Evolutionary conservation across 1,284 basidiomycete species (phyloP).

Genomic region (Naganishia cerealis): DNA sequence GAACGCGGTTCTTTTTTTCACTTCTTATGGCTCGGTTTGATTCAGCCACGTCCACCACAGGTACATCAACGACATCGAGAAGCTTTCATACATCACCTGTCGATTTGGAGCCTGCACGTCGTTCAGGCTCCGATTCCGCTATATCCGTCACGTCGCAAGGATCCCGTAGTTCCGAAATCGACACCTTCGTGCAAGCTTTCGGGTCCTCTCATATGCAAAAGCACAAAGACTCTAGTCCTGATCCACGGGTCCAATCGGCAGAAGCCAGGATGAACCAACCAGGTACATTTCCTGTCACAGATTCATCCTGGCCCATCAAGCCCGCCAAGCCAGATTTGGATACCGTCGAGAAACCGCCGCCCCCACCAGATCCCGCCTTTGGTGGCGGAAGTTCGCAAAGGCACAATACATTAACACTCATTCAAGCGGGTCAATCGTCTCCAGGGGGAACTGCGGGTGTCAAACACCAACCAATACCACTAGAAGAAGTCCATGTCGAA

Average conservation of each 20-base stretch:
- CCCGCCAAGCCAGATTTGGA: slow-evolving; percentile 42
- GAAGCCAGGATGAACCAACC: slow-evolving; percentile 46
- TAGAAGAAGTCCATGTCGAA: slow-evolving; percentile 14
- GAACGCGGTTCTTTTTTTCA: slow-evolving; percentile 64
- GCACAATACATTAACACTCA: neutral
- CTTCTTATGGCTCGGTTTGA: slow-evolving; percentile 40
- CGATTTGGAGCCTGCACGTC: neutral
- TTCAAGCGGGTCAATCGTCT: neutral
- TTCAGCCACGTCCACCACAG: slow-evolving; percentile 5
- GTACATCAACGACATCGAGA: neutral
- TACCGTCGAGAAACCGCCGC: neutral
- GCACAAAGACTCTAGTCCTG: slow-evolving; percentile 53
- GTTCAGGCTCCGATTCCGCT: slow-evolving; percentile 1
- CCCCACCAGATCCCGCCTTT: neutral
- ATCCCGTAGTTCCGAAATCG: slow-evolving; percentile 57
- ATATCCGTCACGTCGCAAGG: slow-evolving; percentile 30
- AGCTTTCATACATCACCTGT: neutral
- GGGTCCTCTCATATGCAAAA: slow-evolving; percentile 46
- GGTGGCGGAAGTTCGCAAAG: slow-evolving; percentile 1
- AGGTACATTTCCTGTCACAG: slow-evolving; percentile 51
- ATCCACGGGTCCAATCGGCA: slow-evolving; percentile 39
- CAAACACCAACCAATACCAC: neutral
- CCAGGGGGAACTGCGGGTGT: neutral
- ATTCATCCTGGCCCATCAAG: slow-evolving; percentile 51
- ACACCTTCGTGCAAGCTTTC: slow-evolving; percentile 68